phyloP scores from a whole-genome alignment of 2,329 filamentous ascomycete species.

The Xylariaceae sp. region DNA sequence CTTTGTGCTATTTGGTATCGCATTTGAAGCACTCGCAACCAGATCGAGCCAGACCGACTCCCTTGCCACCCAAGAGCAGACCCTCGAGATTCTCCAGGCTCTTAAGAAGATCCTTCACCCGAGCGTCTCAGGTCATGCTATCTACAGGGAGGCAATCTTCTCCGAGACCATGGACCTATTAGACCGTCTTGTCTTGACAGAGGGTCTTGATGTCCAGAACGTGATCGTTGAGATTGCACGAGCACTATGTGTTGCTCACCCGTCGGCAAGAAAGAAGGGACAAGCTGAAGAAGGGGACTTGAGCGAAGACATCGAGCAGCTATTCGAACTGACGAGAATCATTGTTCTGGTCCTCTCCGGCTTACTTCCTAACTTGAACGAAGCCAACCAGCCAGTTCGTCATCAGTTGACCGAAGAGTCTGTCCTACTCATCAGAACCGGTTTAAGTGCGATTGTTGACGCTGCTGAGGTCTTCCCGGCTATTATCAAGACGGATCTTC shows the following conservation, averaged over 20 bases:
- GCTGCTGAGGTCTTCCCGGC: constrained; percentile 92
- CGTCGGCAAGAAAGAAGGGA: constrained; percentile 69
- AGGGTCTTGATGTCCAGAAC: constrained; percentile 79
- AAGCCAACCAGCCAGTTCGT: constrained; percentile 59
- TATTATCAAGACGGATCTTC: constrained; percentile 92
- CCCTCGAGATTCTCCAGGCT: constrained; percentile 80
- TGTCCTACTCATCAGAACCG: constrained; percentile 69
- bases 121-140: constrained; percentile 90
- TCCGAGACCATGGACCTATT: constrained; percentile 95
- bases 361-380: constrained; percentile 74
- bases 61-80: constrained; percentile 69
- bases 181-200: constrained; percentile 86
- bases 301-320: constrained; percentile 94
- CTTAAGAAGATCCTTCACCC: constrained; percentile 93
- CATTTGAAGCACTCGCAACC: constrained; percentile 90
- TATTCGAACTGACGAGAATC: constrained; percentile 93
- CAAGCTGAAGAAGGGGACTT: constrained; percentile 68
- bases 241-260: constrained; percentile 84
- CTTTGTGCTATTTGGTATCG: constrained; percentile 93
- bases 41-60: constrained; percentile 62
- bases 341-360: constrained; percentile 90
- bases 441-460: constrained; percentile 84
- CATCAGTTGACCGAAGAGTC: constrained; percentile 85
- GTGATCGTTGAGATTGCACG: constrained; percentile 93
- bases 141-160: constrained; percentile 93